Base-by-base conservation (phyloP, 257 asterid genomes). In the Striga asiatica region DNA sequence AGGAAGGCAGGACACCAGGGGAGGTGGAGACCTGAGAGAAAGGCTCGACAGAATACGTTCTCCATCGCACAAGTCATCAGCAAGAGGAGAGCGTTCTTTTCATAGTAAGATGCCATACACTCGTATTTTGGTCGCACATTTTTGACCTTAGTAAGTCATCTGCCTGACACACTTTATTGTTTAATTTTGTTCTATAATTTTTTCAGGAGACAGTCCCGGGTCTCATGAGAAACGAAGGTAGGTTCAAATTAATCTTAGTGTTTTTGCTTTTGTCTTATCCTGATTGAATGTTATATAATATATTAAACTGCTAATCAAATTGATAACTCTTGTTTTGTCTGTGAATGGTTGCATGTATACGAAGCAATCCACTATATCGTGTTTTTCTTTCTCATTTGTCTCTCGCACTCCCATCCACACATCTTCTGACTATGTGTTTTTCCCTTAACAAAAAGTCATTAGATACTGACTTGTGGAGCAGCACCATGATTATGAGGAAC, bases 41-140 rank as follows among this genome's bases (percentile, higher is more conserved):
- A 86, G 82, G 72, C 86, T 86, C 56, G 89, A 71, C 49, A 77
- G 85, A 65, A 82, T 74, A 71, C 94, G 69, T 53, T 89, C 98
- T 61, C 95, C 98, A 37, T 43, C 60, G 43, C 83, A 21, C 62
- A 73, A 68, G 57, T 80, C 95, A 66, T 78, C 80, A 25, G 82
- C 46, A 23, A 71, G 85, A 75, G 81, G 80, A 67, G 84, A 80
- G 54, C 81, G 68, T 48, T 69, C 76, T 19, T 68, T 89, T 68
- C 86, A 61, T 65, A 95, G 97, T 89, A 50, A 63, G 78, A 55
- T 54, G 42, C 42, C 45, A 41, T 48, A 51, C 61, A 29, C 21
- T 65, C 50, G 32, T 42, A 42, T 62, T 2, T 43, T 43, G 21
- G 9, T 19, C 13, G n/a, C 21, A 60, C 18, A 45, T 24, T n/a